Evolutionary conservation across 257 asterid genomes (phyloP), one percentile per base, ranked within the genome.

Genomic region (Ligustrum vulgare): DNA sequence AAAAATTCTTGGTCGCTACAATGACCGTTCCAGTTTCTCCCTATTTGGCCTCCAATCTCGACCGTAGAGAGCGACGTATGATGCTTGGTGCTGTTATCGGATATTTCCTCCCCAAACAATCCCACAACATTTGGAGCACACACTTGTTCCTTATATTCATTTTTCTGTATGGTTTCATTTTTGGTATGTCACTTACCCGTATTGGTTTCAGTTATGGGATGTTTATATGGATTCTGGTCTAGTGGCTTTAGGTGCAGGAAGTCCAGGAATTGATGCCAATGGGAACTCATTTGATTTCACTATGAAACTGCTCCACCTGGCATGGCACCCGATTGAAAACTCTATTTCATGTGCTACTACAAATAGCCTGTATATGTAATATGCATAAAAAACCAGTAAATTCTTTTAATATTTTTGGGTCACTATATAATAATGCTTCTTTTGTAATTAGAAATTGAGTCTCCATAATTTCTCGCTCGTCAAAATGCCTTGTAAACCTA

Each of bases 321-420:
- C 98, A 5, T 96, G 98, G 98, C 99, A 96, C 71, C 99, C 99
- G 68, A 76, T 97, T 34, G 98, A 96, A 81, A 96, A 93, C 76
- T 89, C 97, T 12, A 85, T 96, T 54, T 98, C 99, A 36, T 93
- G 98, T 86, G 99, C 99, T 79, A 98, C 99, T 84, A 98, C 99
- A 43, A 96, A 96, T 82, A 96, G 99, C 90, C 79, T 96, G 97
- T 96, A 96, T 80, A 96, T 96, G 99, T 96, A 96, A 73, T 91
- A 96, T 85, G 98, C 99, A 70, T 95, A 88, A 89, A 80, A 72
- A 18, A 66, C 39, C 81, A 15, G 82, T 72, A 32, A 72, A 70
- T 79, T 62, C 45, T 77, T 75, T 72, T 68, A 72, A 77, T 88
- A 78, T 77, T 83, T 82, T 84, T 62, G 82, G 72, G 82, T 80